These are phyloP conservation scores for Fusarium succisae DNA, from an alignment of 2,329 filamentous ascomycete species.

Conservation along the genomic window DNA sequence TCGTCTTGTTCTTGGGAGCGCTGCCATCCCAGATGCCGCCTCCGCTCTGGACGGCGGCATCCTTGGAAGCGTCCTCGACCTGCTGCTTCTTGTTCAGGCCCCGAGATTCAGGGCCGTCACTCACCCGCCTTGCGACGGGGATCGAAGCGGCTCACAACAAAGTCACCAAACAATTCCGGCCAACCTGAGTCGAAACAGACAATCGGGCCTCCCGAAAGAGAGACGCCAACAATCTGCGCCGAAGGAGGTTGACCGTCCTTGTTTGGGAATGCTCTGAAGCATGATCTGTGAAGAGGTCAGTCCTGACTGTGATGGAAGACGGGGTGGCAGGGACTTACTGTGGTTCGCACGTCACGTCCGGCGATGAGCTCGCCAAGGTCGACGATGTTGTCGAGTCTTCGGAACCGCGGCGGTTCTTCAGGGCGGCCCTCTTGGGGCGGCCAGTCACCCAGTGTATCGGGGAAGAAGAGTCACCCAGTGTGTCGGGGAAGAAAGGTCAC, in stretches of 20 bases:
- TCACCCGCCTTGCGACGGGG: not conserved
- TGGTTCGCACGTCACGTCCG: conserved; percentile 78
- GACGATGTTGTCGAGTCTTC: not conserved
- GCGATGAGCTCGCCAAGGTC: conserved; percentile 41
- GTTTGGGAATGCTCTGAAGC: conserved; percentile 95
- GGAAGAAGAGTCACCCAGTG: not conserved
- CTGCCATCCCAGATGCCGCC: too few species aligned
- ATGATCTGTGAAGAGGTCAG: conserved; percentile 57
- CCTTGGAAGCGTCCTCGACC: too few species aligned
- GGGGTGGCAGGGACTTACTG: conserved; percentile 58
- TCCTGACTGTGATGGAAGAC: not conserved
- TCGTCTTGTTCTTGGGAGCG: too few species aligned
- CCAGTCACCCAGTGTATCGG: not conserved
- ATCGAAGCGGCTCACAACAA: not conserved
- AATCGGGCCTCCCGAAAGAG: conserved; percentile 53
- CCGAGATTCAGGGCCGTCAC: not conserved
- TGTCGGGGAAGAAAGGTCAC: not conserved
- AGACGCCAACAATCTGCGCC: conserved; percentile 81
- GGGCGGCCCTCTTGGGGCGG: not conserved
- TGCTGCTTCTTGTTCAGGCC: not conserved
- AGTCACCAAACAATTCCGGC: not conserved
- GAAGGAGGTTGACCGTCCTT: conserved; percentile 80
- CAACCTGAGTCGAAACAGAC: not conserved
- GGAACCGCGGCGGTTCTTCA: not conserved
- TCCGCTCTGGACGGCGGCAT: too few species aligned